phyloP scores from a whole-genome alignment of 2,329 filamentous ascomycete species.

The Fusarium oxysporum region DNA sequence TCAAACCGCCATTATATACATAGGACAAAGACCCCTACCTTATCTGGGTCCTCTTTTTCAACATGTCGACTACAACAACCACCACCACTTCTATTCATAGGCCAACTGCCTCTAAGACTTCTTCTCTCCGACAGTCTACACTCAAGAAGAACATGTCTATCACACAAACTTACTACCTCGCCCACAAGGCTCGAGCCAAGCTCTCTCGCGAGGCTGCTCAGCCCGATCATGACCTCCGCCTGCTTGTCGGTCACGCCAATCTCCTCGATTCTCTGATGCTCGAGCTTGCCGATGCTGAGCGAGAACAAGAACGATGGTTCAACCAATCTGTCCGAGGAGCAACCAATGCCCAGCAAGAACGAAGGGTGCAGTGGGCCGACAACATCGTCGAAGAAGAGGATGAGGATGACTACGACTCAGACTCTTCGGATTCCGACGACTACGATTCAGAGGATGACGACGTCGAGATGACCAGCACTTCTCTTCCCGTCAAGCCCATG shows the following conservation, averaged over 20 bases:
- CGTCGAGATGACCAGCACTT: constrained; percentile 64
- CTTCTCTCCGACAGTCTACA: constrained; percentile 49
- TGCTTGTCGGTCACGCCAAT: constrained; percentile 98
- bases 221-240: constrained; percentile 92
- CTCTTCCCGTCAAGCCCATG: constrained; percentile 58
- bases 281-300: constrained; percentile 89
- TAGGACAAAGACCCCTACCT: constrained; percentile 38
- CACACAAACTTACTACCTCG: constrained; percentile 98
- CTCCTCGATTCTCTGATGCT: constrained; percentile 96
- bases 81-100: constrained; percentile 40
- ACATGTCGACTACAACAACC: constrained; percentile 48
- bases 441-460: constrained; percentile 68
- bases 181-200: constrained; percentile 96
- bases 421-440: constrained; percentile 64
- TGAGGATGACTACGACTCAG: constrained; percentile 75
- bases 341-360: constrained; percentile 66
- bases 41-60: constrained; percentile 33
- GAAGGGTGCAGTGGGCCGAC: constrained; percentile 90
- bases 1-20: constrained; percentile 41
- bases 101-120: constrained; percentile 44
- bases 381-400: constrained; percentile 79
- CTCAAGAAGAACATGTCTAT: constrained; percentile 92
- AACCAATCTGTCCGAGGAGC: constrained; percentile 91
- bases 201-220: constrained; percentile 91
- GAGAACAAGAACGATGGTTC: constrained; percentile 97